Base-by-base conservation (phyloP, 2,329 filamentous ascomycete species). In the Aspergillus alliaceus region DNA sequence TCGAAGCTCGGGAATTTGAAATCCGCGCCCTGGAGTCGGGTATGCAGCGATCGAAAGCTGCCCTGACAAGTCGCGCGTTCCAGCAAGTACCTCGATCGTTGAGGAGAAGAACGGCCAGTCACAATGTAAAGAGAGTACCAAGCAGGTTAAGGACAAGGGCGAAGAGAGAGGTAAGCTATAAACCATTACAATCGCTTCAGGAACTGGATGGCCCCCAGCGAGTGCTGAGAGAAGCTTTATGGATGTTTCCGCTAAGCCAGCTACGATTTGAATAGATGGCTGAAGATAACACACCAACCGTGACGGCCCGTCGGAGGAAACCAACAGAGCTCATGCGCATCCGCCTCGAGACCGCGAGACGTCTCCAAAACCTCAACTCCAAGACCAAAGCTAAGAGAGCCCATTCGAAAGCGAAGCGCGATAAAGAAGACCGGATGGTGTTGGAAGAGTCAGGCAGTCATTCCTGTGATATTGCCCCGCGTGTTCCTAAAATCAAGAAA, bases 81-180 rank as follows among this genome's bases (percentile, higher is more conserved):
- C 95, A 99, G 74, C 86, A 91, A 65, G 90, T 99, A 5, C 95
- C 95, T 1, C 85, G 91, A 64, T 87, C 88, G 50, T 78, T 99
- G 83, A 83, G 95, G 63, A 83, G 95, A 62, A 84, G 95, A 66
- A 96, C 93, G 0, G 95, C 93, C 20, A 96, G 92, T 72, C 95
- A 99, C 76, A 97, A 99, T 82, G 90, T 90, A 34, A 96, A 93
- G 76, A 85, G 89, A 60, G 88, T 99, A 15, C 95, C 95, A 2
- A 89, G 88, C 69, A 80, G 91, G 60, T 76, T 98, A 68, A 84
- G 89, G 55, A 77, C 77, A 37, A 84, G 89, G 64, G 92, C 91
- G 1, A 84, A 80, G 66, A 80, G 81, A 71, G 86, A 89, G 80
- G 80, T 82, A 66, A 46, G 71, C 64, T 27, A 48, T 11, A 48